Base-by-base conservation (phyloP, 345 rosid genomes). In the Viola odorata region DNA sequence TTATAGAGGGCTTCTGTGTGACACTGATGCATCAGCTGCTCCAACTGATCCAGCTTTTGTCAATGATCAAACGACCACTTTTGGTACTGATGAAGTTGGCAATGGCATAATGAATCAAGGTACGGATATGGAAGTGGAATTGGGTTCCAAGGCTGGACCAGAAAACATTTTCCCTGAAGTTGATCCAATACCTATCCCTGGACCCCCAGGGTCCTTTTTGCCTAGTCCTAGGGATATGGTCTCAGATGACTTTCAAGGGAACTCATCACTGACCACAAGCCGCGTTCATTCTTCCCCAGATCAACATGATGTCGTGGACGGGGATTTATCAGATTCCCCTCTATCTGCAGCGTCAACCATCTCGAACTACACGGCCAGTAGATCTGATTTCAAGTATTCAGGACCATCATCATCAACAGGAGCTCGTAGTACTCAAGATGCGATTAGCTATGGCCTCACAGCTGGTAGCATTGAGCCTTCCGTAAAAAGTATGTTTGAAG, bases 201-300 rank as follows among this genome's bases (percentile, higher is more conserved):
- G 98, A 50, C 98, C 98, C 55, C 98, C 98, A 0, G 98, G 98
- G 4, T 92, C 98, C 15, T 89, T 87, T 79, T 77, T 92, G 77
- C 97, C 98, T 0, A 92, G 98, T 75, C 98, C 98, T 40, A 75
- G 95, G 45, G 97, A 82, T 67, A 80, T 86, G 87, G 78, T 87
- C 39, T 86, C 86, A 0, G 99, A 90, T 61, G 99, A 94, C 60
- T 85, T 83, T 76, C 91, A 80, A 76, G 97, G 95, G 51, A 94
- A 88, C 76, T 90, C 99, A 3, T 94, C 99, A 3, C 69, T 86
- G 53, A 88, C 95, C 65, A 82, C 91, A 15, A 84, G 87, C 73
- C 87, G 83, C 54, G 77, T 80, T 68, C 90, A 82, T 23, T 86
- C 99, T 75, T 90, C 96, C 71, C 83, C 69, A 47, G 91, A 90